Base-by-base conservation (phyloP, 352 stramenopile genomes). In the Saprolegnia parasitica region DNA sequence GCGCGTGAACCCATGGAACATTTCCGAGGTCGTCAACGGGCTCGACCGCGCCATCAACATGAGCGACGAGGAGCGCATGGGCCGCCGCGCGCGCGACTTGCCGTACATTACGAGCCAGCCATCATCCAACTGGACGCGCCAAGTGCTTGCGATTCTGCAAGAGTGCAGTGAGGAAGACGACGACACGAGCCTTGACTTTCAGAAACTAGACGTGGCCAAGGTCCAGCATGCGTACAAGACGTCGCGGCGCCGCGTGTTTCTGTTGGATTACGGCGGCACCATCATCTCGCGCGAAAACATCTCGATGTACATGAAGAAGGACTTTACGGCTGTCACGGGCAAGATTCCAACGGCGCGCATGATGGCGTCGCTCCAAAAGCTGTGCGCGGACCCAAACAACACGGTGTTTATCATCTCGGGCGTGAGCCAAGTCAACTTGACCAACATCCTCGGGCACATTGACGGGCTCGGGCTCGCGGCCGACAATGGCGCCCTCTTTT, bases 381-480 rank as follows among this genome's bases (percentile, higher is more conserved):
- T 99, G 13, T 96, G 87, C 45, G 72, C 81, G 39, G 96, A 99
- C 70, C 87, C 89, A 20, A 78, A 79, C 35, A 99, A 99, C 83
- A 96, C 90, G 4, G 91, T 99, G n/a, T 98, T 98, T 76, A 92
- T 99, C n/a, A 91, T 99, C 24, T 98, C 91, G 52, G 96, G 96
- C 23, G 90, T 98, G 71, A 96, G 88, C 5, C 83, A 91, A 56
- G 78, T 87, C 62, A 96, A 97, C 72, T 77, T 99, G 29, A 89
- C 93, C 29, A 77, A 88, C 15, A 90, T 94, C 2, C 77, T 99
- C 50, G 95, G 96, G 11, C 81, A 98, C 67, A 93, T 98, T 72
- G 77, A 77, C n/a, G 88, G 90, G 8, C 81, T 99, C 15, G 95
- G 95, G 10, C 74, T 99, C 4, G 96, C 95, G 24, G 93, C 95